Conservation (phyloP, 2,329 filamentous ascomycete genomes). For the Blumeria graminis region DNA sequence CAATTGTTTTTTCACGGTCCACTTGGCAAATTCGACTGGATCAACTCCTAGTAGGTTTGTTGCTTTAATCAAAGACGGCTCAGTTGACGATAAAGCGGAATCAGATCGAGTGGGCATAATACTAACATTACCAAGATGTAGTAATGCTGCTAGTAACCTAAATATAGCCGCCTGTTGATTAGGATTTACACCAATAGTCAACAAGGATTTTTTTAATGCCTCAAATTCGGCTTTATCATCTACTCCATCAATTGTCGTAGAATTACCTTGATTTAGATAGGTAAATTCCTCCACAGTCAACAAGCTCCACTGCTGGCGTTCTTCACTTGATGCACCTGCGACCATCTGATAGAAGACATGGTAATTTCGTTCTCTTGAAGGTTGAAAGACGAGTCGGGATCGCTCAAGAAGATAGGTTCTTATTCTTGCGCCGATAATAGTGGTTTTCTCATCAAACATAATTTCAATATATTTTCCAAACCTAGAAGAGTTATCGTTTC, state of each 20-base stretch:
- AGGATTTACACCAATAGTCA: conserved; percentile 61
- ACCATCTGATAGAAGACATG: conserved; percentile 98
- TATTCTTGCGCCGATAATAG: conserved; percentile 95
- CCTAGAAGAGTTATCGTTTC: conserved; percentile 96
- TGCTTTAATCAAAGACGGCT: conserved; percentile 62
- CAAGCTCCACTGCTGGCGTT: conserved; percentile 58
- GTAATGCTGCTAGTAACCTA: conserved; percentile 64
- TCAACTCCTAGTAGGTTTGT: conserved; percentile 75
- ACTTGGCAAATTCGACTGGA: conserved; percentile 68
- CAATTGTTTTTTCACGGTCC: conserved; percentile 97
- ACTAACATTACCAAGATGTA: conserved; percentile 92
- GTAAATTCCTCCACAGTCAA: conserved; percentile 75
- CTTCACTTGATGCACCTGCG: conserved; percentile 65
- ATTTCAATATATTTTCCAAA: conserved; percentile 99
- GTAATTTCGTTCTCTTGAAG: conserved; percentile 92
- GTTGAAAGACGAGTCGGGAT: conserved; percentile 89
- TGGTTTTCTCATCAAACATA: conserved; percentile 87
- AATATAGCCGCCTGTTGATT: conserved; percentile 67
- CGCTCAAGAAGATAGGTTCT: conserved; percentile 87
- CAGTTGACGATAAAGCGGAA: conserved; percentile 54
- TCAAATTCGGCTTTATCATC: conserved; percentile 89
- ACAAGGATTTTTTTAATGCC: conserved; percentile 64
- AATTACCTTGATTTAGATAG: conserved; percentile 86
- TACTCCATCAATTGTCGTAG: conserved; percentile 75
- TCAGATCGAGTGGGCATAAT: conserved; percentile 79